Evolutionary conservation across 2,329 filamentous ascomycete species (phyloP), one percentile per base, ranked within the genome.

Genomic region (Elsinoe ampelina): DNA sequence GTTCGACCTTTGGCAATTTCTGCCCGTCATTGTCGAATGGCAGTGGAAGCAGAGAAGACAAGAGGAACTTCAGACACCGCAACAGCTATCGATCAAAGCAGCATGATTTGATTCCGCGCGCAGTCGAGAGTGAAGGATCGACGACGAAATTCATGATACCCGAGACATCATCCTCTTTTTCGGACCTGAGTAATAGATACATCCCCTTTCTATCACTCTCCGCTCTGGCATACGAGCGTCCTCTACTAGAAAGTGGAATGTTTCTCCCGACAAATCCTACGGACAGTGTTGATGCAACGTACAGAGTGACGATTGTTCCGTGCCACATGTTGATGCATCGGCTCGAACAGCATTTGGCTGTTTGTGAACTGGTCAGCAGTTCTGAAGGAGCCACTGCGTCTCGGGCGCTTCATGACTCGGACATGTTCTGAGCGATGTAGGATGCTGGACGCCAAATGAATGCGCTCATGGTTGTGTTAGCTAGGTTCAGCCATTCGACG

Each of bases 1-100:
- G 61, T 96, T 98, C 65, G 90, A 95, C 68, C 78, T 98, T 3
- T 92, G 90, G 84, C 82, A 91, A 58, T 96, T 97, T 71, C 72
- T 98, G 15, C 93, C 92, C 7, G 91, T 98, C 19, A 73, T 98
- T 55, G 77, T 97, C 50, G 90, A 95, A 70, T 98, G 93, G 92
- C 83, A 86, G 63, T 82, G 83, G 74, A 75, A 81, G 63, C 71
- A 73, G 63, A 74, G 73, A 63, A 75, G 75, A 64, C 63, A 70
- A 36, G 65, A 69, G 35, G 63, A 64, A 45, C 58, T 60, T 22
- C 69, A 71, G 58, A 34, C 54, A 3, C 26, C 26, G 26, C 19
- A 47, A 19, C 17, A 47, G 10, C 22, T 30, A 22, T 39, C 54
- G 8, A 45, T 48, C 8, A 56, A 56, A 32, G 34, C 48, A 7